Evolutionary conservation across 805 yeast species (phyloP).

Genomic region (Candida stauntonica): DNA sequence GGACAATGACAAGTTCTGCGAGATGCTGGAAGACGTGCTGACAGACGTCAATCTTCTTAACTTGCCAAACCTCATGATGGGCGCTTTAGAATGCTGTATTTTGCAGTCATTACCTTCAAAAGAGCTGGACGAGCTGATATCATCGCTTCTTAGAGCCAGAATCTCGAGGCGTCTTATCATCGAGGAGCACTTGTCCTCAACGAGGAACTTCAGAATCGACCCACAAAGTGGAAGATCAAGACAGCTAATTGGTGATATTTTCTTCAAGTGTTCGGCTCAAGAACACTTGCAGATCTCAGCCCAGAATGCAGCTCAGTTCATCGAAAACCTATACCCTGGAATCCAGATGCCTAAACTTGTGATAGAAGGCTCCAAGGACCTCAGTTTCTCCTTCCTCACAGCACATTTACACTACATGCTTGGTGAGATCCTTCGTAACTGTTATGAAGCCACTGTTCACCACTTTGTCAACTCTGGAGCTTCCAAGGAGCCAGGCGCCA

Average conservation of each 20-base stretch:
- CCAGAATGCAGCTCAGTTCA: slow-evolving; percentile 44
- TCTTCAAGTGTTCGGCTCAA: slow-evolving; percentile 69
- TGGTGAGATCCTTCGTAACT: slow-evolving; percentile 84
- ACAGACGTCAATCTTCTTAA: slow-evolving; percentile 74
- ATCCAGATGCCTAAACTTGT: slow-evolving; percentile 66
- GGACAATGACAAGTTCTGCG: slow-evolving; percentile 73
- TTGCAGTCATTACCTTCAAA: slow-evolving; percentile 52
- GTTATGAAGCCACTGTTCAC: slow-evolving; percentile 74
- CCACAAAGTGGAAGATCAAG: slow-evolving; percentile 44
- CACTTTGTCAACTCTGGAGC: slow-evolving; percentile 33
- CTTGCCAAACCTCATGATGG: slow-evolving; percentile 88
- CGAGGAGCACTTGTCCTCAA: slow-evolving; percentile 83
- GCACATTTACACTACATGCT: slow-evolving; percentile 82
- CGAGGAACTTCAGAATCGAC: slow-evolving; percentile 53
- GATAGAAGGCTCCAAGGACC: slow-evolving; percentile 67
- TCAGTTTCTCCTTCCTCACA: slow-evolving; percentile 75
- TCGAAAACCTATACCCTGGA: slow-evolving; percentile 47
- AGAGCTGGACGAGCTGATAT: slow-evolving; percentile 68
- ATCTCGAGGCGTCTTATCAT: slow-evolving; percentile 86
- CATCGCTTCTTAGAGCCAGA: slow-evolving; percentile 75
- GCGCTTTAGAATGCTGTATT: slow-evolving; percentile 77
- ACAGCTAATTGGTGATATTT: slow-evolving; percentile 68
- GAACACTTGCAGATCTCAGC: slow-evolving; percentile 60
- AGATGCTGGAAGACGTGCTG: slow-evolving; percentile 55
- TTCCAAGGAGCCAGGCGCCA: slow-evolving; percentile 27